Evolutionary conservation across 2,329 filamentous ascomycete genomes (phyloP), one percentile per base, ranked within the genome.

Genomic region (Phialophora chinensis): DNA sequence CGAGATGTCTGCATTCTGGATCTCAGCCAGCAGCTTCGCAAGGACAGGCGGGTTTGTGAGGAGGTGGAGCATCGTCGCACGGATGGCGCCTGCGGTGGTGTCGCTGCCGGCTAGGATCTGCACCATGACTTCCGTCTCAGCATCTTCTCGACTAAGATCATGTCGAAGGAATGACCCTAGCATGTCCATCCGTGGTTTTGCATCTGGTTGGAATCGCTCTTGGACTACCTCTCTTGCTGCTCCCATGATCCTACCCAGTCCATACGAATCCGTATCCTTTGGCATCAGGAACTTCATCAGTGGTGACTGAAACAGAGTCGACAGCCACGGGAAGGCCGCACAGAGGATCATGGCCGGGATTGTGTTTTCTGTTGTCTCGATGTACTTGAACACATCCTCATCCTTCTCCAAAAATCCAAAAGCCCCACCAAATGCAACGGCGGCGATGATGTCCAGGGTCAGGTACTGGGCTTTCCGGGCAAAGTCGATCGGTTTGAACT

Each of bases 71-170:
- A 69, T 38, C 23, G 66, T 69, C 38, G 56, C 62, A 31, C 65
- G 65, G 31, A 67, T 62, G 27, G 63, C 57, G 3, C 60, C 52
- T 7, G 64, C 62, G 10, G 67, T 66, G 14, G 69, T 65, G 75
- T 88, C 86, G n/a, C 86, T 87, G 23, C 86, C 86, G 14, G 75
- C 76, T 12, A 74, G 69, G 23, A 71, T 63, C 49, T 70, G 68
- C 8, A 70, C 59, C 56, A 70, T 62, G 5, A 63, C 55, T 35
- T 72, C 68, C 14, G 59, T 59, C 33, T 69, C 69, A 17, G 64
- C 63, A 25, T 69, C 59, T 31, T 63, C 57, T 53, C 42, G 59
- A 4, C 49, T 55, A 17, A 72, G 64, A 49, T 74, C 73, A 60
- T 75, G 74, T 6, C 66, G 65, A 49, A 77, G 68, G 49, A 76